Conservation (phyloP, 805 yeast genomes). For the Ogataea nonfermentans region DNA sequence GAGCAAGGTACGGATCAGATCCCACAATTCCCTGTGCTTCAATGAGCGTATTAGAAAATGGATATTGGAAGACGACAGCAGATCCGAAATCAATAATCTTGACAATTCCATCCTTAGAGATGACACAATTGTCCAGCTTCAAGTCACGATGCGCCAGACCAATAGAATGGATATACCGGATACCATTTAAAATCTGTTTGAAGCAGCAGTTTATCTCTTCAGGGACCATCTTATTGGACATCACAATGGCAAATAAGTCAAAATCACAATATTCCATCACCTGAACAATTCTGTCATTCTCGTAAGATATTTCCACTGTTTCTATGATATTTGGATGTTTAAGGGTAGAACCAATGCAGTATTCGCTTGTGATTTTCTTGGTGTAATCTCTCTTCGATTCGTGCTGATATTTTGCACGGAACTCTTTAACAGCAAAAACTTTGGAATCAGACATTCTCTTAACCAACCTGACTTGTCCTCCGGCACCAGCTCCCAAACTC, state of each 20-base stretch:
- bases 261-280: slow-evolving; percentile 94
- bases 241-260: slow-evolving; percentile 90
- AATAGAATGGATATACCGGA: slow-evolving; percentile 74
- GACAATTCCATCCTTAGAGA: slow-evolving; percentile 77
- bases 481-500: slow-evolving; percentile 91
- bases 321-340: slow-evolving; percentile 88
- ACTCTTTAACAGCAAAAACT: slow-evolving; percentile 90
- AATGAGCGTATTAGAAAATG: slow-evolving; percentile 67
- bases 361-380: slow-evolving; percentile 89
- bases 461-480: slow-evolving; percentile 81
- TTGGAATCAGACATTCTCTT: slow-evolving; percentile 62
- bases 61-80: slow-evolving; percentile 87
- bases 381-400: slow-evolving; percentile 85
- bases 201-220: slow-evolving; percentile 86
- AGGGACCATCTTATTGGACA: slow-evolving; percentile 83
- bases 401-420: slow-evolving; percentile 68
- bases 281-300: slow-evolving; percentile 80
- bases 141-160: slow-evolving; percentile 92
- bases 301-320: slow-evolving; percentile 88
- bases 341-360: slow-evolving; percentile 87
- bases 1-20: slow-evolving; percentile 87
- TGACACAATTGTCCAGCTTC: slow-evolving; percentile 90
- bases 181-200: slow-evolving; percentile 79
- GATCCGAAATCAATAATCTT: slow-evolving; percentile 92
- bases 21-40: slow-evolving; percentile 86